Percentiles rank a stretch among this genome's conserved stretches.
These are phyloP conservation scores for Rugosomyces carneus DNA, from an alignment of 1,284 basidiomycete species.

Conservation along the genomic window DNA sequence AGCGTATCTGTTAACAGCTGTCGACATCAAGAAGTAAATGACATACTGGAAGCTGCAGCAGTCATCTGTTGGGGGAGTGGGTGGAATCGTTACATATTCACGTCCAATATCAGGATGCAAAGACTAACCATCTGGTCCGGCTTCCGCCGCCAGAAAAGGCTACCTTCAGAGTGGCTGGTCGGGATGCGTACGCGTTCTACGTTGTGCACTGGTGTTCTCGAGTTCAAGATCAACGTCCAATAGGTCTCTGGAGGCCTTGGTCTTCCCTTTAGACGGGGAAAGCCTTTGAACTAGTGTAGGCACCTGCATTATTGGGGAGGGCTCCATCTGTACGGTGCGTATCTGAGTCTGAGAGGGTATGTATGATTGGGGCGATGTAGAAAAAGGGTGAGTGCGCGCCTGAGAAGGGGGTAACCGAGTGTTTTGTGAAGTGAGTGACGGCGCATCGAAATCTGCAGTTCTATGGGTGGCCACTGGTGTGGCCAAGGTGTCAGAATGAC, in stretches of 20 bases:
- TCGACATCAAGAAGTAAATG: too few species aligned
- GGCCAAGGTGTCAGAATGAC: conserved; percentile 3
- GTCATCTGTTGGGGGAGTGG: too few species aligned
- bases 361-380: conserved; percentile 19
- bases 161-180: background rate
- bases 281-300: conserved; percentile 25
- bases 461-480: conserved; percentile 18
- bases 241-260: background rate
- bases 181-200: background rate
- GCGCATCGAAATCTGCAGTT: conserved; percentile 2
- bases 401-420: conserved; percentile 5
- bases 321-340: conserved; percentile 47
- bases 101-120: background rate
- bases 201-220: conserved; percentile 3
- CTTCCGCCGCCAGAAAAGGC: background rate
- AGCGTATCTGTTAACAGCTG: too few species aligned
- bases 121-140: background rate
- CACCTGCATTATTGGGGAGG: conserved; percentile 45
- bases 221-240: conserved; percentile 15
- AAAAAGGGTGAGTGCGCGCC: conserved; percentile 13
- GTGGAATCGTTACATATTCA: background rate
- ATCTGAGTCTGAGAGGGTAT: conserved; percentile 23
- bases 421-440: background rate
- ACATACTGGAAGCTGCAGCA: too few species aligned
- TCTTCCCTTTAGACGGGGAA: conserved; percentile 10